Evolutionary conservation across 192 early-diverging fungal genomes (phyloP).

Genomic region (Entomortierella lignicola): DNA sequence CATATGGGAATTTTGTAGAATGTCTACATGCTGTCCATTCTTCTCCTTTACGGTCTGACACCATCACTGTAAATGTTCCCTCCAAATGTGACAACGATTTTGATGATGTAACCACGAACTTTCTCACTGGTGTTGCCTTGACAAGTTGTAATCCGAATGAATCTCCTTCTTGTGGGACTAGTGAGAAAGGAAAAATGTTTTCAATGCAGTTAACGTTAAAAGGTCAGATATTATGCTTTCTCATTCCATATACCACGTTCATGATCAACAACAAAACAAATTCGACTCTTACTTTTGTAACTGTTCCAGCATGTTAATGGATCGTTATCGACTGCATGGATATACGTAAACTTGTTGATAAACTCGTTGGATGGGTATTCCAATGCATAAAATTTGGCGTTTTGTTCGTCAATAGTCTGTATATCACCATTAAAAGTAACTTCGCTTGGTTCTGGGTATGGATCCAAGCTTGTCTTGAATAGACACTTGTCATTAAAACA

Average conservation of each 20-base stretch:
- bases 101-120: conserved; percentile 29
- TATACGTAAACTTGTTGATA: conserved; percentile 57
- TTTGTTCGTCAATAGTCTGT: conserved; percentile 55
- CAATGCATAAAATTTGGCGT: conserved; percentile 54
- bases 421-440: conserved; percentile 54
- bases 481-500: conserved; percentile 65
- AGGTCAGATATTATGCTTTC: too few relatives aligned
- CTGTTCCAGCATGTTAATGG: conserved; percentile 65
- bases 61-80: conserved; percentile 31
- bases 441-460: conserved; percentile 57
- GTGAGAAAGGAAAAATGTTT: not conserved
- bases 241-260: too few relatives aligned
- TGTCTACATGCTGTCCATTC: conserved; percentile 34
- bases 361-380: conserved; percentile 53
- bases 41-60: conserved; percentile 12
- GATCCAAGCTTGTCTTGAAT: conserved; percentile 63
- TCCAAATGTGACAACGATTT: conserved; percentile 26
- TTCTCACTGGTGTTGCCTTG: conserved; percentile 23
- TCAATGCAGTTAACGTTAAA: too few relatives aligned
- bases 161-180: conserved; percentile 48
- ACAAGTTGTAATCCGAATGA: conserved; percentile 64
- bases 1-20: conserved; percentile 25
- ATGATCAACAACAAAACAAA: not conserved
- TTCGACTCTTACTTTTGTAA: not conserved
- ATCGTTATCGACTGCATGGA: conserved; percentile 63